Conservation (phyloP, 306 rosid species). For the Vigna angularis region DNA sequence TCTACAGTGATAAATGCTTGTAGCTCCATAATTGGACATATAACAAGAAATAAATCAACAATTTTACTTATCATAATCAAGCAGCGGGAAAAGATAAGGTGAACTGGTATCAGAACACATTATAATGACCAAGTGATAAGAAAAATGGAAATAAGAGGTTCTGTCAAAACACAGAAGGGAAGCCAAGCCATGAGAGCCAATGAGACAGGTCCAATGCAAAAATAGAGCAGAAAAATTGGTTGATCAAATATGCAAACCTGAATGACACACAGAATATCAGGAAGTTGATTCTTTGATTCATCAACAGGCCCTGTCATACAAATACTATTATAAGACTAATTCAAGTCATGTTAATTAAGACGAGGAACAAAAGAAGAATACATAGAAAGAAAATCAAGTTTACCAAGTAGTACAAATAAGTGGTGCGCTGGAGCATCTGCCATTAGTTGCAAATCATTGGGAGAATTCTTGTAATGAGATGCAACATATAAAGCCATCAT, state of each 20-base stretch:
- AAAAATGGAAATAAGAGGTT: constrained; percentile 25
- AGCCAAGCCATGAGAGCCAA: neutral
- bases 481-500: constrained; percentile 99
- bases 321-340: constrained; percentile 40
- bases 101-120: neutral
- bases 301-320: constrained; percentile 87
- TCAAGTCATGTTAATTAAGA: constrained; percentile 28
- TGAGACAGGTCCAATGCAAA: constrained; percentile 15
- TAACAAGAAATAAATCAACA: constrained; percentile 2
- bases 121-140: constrained; percentile 6
- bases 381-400: constrained; percentile 36
- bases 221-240: neutral
- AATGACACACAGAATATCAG: constrained; percentile 95
- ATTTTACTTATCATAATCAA: constrained; percentile 9
- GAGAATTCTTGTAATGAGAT: constrained; percentile 97
- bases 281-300: constrained; percentile 88
- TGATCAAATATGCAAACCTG: constrained; percentile 68
- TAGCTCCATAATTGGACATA: constrained; percentile 23
- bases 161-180: constrained; percentile 28
- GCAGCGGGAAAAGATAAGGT: neutral
- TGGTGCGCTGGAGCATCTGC: constrained; percentile 99
- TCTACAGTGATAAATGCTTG: neutral
- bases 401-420: constrained; percentile 96
- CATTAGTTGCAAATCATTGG: constrained; percentile 94
- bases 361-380: constrained; percentile 27